Evolutionary conservation across 2,329 filamentous ascomycete species (phyloP).

Genomic region (Aspergillus sclerotialis): DNA sequence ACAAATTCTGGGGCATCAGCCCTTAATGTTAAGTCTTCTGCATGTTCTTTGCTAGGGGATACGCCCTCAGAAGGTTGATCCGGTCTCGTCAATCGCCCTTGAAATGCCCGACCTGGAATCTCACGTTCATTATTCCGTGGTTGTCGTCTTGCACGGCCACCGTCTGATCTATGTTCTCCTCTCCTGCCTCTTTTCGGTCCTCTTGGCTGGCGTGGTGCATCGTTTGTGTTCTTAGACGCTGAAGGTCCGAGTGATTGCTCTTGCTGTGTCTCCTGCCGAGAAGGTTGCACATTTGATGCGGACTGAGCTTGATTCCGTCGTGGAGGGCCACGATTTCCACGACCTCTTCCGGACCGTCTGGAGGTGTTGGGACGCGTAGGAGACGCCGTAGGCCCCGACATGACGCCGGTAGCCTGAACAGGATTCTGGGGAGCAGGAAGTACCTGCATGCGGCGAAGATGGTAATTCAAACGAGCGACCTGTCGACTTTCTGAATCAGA

Average conservation of each 20-base stretch:
- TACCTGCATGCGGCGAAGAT: neutral
- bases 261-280: neutral
- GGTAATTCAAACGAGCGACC: no score
- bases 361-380: neutral
- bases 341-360: neutral
- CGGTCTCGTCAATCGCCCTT: conserved; percentile 34
- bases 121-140: conserved; percentile 2
- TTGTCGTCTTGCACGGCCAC: neutral
- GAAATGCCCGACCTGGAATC: conserved; percentile 31
- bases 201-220: neutral
- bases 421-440: neutral
- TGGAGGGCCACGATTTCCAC: neutral
- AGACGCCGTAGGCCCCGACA: neutral
- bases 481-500: no score
- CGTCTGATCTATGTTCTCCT: neutral
- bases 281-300: neutral
- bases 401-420: neutral
- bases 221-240: neutral
- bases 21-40: conserved; percentile 18
- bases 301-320: neutral
- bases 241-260: neutral
- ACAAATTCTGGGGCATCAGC: conserved; percentile 38
- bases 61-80: conserved; percentile 13
- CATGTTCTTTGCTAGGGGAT: conserved; percentile 5
- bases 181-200: neutral